A percentile compares a stretch with the other conserved stretches of the same genome.
Evolutionary conservation across 2,329 filamentous ascomycete genomes (phyloP).

Genomic region (Gnomoniopsis sp.): DNA sequence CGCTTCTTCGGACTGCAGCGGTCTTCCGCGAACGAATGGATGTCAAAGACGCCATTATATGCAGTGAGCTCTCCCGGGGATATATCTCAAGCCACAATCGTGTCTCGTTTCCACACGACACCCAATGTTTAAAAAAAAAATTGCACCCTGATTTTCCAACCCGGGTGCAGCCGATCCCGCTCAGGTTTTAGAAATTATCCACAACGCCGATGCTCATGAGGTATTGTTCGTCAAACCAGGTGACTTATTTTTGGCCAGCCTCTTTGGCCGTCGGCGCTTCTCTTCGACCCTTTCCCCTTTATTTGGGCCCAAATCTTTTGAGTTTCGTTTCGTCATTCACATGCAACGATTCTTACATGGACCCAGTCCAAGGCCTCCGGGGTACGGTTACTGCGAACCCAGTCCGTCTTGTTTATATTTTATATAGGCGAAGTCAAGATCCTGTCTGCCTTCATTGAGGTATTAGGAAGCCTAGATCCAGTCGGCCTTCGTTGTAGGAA

Average conservation of each 20-base stretch:
- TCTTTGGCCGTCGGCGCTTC: not conserved
- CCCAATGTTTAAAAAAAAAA: not conserved
- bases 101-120: not conserved
- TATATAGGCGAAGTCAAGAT: not conserved
- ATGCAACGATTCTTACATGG: slow-evolving; percentile 8
- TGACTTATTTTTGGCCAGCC: slow-evolving; percentile 2
- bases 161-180: not conserved
- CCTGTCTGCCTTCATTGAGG: not conserved
- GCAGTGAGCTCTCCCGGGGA: slow-evolving; percentile 7
- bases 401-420: not conserved
- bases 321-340: not conserved
- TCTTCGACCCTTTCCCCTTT: not conserved
- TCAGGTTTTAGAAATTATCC: slow-evolving; percentile 7
- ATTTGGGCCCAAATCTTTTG: not conserved
- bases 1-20: not conserved
- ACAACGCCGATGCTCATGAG: slow-evolving; percentile 14
- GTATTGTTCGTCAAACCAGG: not conserved
- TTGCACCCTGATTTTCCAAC: not conserved
- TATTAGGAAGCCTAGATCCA: slow-evolving; percentile 16
- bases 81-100: slow-evolving; percentile 4
- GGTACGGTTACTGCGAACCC: slow-evolving; percentile 2
- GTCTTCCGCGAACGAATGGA: slow-evolving; percentile 8
- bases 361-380: slow-evolving; percentile 10
- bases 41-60: slow-evolving; percentile 4
- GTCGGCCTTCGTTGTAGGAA: slow-evolving; percentile 5